These are phyloP conservation scores for Begonia fuchsioides DNA, from an alignment of 306 rosid genomes.

Conservation along the genomic window DNA sequence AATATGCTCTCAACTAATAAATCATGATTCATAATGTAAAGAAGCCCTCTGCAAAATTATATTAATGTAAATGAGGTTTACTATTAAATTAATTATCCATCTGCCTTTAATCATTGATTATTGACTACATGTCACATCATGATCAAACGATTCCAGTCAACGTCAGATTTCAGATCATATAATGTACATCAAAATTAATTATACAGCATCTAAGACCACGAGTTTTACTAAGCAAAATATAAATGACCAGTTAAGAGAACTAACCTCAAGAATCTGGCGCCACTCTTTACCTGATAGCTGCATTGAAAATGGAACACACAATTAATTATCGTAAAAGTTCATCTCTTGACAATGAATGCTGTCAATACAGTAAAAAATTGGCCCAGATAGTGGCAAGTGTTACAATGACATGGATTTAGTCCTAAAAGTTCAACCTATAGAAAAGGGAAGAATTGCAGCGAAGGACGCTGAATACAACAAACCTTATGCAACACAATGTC, in stretches of 20 bases:
- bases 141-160: background rate
- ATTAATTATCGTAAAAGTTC: too few species aligned
- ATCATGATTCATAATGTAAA: slow-evolving; percentile 37
- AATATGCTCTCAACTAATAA: slow-evolving; percentile 49
- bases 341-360: background rate
- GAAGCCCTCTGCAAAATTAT: slow-evolving; percentile 52
- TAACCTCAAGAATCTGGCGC: too few species aligned
- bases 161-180: background rate
- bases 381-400: background rate
- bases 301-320: too few species aligned
- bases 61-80: slow-evolving; percentile 29
- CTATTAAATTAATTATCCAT: slow-evolving; percentile 25
- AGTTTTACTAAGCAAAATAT: slow-evolving; percentile 2
- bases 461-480: slow-evolving; percentile 2
- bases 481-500: slow-evolving; percentile 88
- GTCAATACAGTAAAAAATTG: slow-evolving; percentile 2
- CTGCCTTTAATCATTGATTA: slow-evolving; percentile 19
- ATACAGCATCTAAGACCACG: background rate
- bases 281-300: too few species aligned
- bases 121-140: slow-evolving; percentile 9
- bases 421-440: background rate
- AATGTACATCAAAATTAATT: background rate
- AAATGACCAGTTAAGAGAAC: slow-evolving; percentile 12
- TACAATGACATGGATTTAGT: background rate
- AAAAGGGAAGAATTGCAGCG: background rate